Percentiles rank a stretch among this genome's conserved stretches.
Evolutionary conservation across 345 rosid species (phyloP).

Genomic region (Anacardium occidentale): DNA sequence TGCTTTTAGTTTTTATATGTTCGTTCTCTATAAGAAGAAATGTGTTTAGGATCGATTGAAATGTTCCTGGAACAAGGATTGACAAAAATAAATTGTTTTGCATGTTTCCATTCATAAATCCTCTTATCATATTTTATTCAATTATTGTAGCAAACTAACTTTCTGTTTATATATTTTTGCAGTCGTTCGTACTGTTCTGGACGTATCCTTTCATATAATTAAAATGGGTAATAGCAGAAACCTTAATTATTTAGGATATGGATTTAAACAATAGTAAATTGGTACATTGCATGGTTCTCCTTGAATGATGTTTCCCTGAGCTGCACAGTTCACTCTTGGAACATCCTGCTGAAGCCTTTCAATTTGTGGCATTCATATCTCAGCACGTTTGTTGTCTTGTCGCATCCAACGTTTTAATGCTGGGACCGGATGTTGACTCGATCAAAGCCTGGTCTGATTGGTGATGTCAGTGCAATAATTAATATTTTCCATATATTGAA

Average conservation of each 20-base stretch:
- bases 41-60: not conserved
- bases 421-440: too few species aligned
- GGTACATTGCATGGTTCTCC: not conserved
- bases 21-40: not conserved
- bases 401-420: not conserved
- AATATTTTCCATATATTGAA: too few species aligned
- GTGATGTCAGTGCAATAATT: too few species aligned
- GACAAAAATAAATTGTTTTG: not conserved
- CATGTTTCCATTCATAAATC: not conserved
- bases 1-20: not conserved
- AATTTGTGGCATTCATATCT: not conserved
- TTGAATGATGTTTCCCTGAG: not conserved
- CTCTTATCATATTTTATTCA: not conserved
- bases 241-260: not conserved
- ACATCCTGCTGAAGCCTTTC: not conserved
- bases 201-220: conserved; percentile 73
- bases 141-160: conserved; percentile 17
- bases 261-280: conserved; percentile 3
- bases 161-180: conserved; percentile 36
- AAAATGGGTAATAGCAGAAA: not conserved
- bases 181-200: conserved; percentile 99
- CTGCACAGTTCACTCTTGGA: not conserved
- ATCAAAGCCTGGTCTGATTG: too few species aligned
- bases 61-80: not conserved
- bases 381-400: not conserved